These are phyloP conservation scores for Fragilaria radians DNA, from an alignment of 108 stramenopile genomes.

Conservation along the genomic window DNA sequence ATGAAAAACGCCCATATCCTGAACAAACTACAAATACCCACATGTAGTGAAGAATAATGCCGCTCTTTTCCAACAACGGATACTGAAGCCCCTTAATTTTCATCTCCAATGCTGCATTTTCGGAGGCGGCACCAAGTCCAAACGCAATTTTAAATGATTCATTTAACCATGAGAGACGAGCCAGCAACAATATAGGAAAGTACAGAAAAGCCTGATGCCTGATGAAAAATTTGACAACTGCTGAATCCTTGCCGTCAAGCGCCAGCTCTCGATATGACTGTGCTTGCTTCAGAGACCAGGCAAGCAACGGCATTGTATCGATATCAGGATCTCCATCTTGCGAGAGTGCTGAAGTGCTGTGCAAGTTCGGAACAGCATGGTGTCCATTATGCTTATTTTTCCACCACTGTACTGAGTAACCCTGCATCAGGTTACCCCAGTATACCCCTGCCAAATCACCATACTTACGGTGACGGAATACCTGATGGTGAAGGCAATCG, in stretches of 20 bases:
- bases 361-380: slow-evolving; percentile 97
- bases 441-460: slow-evolving; percentile 90
- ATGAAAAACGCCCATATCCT: slow-evolving; percentile 70
- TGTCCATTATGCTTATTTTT: slow-evolving; percentile 99
- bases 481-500: slow-evolving; percentile 98
- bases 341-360: slow-evolving; percentile 64
- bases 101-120: slow-evolving; percentile 77
- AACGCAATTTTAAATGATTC: slow-evolving; percentile 92
- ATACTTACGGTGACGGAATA: slow-evolving; percentile 88
- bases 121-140: slow-evolving; percentile 75
- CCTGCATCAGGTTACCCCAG: slow-evolving; percentile 95
- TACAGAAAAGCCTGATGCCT: slow-evolving; percentile 86
- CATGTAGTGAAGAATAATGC: slow-evolving; percentile 74
- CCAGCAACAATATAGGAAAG: slow-evolving; percentile 95
- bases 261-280: slow-evolving; percentile 73
- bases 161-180: slow-evolving; percentile 93
- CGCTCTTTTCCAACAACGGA: slow-evolving; percentile 65
- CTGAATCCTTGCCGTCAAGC: slow-evolving; percentile 64
- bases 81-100: slow-evolving; percentile 75
- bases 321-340: slow-evolving; percentile 95
- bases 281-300: slow-evolving; percentile 95
- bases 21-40: slow-evolving; percentile 72
- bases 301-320: slow-evolving; percentile 98
- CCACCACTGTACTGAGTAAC: slow-evolving; percentile 93
- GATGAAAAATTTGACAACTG: slow-evolving; percentile 78